Evolutionary conservation across 164 flowering plant species (phyloP).

Genomic region (Taxillus chinensis): DNA sequence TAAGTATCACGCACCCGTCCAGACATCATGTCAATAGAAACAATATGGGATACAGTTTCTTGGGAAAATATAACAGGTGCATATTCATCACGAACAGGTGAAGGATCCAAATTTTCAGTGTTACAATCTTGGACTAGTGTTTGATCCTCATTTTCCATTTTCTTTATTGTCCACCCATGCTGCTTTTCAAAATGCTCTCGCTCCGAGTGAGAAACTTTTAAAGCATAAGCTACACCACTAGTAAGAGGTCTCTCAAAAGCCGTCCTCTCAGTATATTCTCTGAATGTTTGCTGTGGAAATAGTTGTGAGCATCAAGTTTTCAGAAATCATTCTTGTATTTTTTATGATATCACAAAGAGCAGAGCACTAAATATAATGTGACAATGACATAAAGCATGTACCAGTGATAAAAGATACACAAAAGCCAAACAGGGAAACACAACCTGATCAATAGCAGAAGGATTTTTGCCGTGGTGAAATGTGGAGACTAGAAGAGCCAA

Average conservation of each 20-base stretch:
- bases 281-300: slow-evolving; percentile 71
- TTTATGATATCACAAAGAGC: no score
- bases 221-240: slow-evolving; percentile 95
- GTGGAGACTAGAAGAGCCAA: slow-evolving; percentile 84
- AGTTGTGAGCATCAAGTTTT: no score
- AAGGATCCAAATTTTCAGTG: slow-evolving; percentile 64
- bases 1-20: slow-evolving; percentile 49
- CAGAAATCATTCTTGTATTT: no score
- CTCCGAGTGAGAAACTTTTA: slow-evolving; percentile 70
- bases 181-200: slow-evolving; percentile 72
- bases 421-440: not conserved
- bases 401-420: not conserved
- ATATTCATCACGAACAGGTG: slow-evolving; percentile 85
- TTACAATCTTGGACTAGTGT: slow-evolving; percentile 63
- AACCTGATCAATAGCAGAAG: slow-evolving; percentile 93
- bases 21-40: slow-evolving; percentile 98
- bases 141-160: slow-evolving; percentile 84
- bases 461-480: slow-evolving; percentile 79
- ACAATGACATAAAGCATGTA: no score
- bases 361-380: no score
- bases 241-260: slow-evolving; percentile 96
- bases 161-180: slow-evolving; percentile 86
- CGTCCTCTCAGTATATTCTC: slow-evolving; percentile 85
- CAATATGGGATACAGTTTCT: slow-evolving; percentile 86
- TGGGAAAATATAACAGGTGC: slow-evolving; percentile 96